A percentile compares a stretch with the other conserved stretches of the same genome.
Evolutionary conservation across 345 rosid species (phyloP).

Genomic region (Lepidium sativum): DNA sequence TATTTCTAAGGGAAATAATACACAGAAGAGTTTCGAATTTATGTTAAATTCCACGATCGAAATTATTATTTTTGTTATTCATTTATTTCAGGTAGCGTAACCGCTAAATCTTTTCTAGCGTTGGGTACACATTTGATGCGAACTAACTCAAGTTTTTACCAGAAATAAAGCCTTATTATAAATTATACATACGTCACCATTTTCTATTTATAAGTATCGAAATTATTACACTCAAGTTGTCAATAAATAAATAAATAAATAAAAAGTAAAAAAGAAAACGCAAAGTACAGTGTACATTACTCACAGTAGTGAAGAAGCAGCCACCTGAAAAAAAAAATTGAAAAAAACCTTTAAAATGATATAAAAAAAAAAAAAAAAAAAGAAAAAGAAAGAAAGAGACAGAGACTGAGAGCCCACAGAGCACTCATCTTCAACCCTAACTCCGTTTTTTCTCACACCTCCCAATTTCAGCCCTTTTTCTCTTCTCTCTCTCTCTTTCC

Average conservation of each 20-base stretch:
- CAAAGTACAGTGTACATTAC: slow-evolving; percentile 15
- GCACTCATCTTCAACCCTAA: slow-evolving; percentile 27
- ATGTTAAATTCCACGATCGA: no score
- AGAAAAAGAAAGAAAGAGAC: background rate
- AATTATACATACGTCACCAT: background rate
- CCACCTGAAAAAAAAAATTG: slow-evolving; percentile 16
- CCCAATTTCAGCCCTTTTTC: background rate
- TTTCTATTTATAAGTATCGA: background rate
- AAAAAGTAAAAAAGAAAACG: background rate
- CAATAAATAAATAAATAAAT: background rate
- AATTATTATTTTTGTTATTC: no score
- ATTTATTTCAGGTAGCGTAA: slow-evolving; percentile 12
- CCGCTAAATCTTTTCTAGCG: background rate
- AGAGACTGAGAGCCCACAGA: slow-evolving; percentile 22
- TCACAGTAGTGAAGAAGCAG: slow-evolving; percentile 19
- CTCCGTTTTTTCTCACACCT: slow-evolving; percentile 13
- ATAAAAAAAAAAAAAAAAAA: background rate
- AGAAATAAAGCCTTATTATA: background rate
- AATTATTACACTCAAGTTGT: slow-evolving; percentile 15
- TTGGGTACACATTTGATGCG: background rate
- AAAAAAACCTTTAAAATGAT: background rate
- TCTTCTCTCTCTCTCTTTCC: slow-evolving; percentile 9
- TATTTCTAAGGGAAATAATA: no score
- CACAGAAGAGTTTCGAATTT: no score
- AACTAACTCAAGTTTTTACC: slow-evolving; percentile 1